Evolutionary conservation across 1,139 yeast genomes (phyloP), one percentile per base, ranked within the genome.

Genomic region (Taiozyma onychis): DNA sequence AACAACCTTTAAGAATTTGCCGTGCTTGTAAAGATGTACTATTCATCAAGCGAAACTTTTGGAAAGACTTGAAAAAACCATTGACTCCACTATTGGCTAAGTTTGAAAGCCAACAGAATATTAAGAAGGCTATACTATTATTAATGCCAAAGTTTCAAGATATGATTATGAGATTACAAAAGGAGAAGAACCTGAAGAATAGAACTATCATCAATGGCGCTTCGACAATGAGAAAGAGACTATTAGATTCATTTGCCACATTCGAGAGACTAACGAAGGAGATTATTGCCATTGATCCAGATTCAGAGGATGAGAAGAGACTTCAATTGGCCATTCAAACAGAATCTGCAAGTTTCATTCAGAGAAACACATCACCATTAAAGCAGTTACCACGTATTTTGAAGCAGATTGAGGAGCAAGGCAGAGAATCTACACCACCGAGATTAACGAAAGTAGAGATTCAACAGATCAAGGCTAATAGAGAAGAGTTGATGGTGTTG

Each of bases 401-500:
- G 27, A 66, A 68, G 30, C 46, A 53, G 41, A 39, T 52, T 39
- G 51, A 53, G 28, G 51, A 52, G 26, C 53, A 52, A 35, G 50
- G 52, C 14, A 48, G 46, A 27, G 49, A 52, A 22, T 46, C 50
- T 9, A 30, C 48, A 5, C 52, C 60, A 35, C 59, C 63, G 3
- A 57, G 51, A 54, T 50, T 60, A 53, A 48, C 56, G 51, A 44
- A 62, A 57, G 41, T 61, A 54, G 48, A 63, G 18, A 51, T 60
- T 6, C 43, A 59, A 50, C 80, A 83, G 57, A 79, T 86, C 6
- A 72, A 88, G 48, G 76, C 75, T 51, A 68, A 78, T 39, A 73
- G 95, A 50, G 95, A 89, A 58, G 85, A 86, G 57, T 67, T 91
- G 51, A 86, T 90, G 85, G 97, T 91, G 14, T 71, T 89, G 67